Base-by-base conservation (phyloP, 495 filamentous ascomycete genomes). In the Hypoxylon perforatum region DNA sequence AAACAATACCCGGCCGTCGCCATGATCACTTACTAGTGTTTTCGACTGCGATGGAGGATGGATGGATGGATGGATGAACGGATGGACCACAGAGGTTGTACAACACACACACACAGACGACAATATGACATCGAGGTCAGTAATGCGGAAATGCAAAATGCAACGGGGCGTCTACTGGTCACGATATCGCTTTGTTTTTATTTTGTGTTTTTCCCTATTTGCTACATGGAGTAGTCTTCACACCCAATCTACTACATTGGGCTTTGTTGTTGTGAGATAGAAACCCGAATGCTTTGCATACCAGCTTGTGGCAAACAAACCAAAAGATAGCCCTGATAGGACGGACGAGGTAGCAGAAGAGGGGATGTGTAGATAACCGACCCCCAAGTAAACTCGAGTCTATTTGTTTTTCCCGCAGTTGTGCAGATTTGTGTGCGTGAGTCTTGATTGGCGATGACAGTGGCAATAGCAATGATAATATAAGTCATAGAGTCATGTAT, bases 1-100 rank as follows among this genome's bases (percentile, higher is more conserved):
- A 35, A 59, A 59, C 58, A 64, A 69, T 69, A 69, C 66, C 66
- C 66, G 66, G 66, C 66, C 53, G 19, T 64, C 21, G 59, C 61
- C 61, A 69, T 53, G 56, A 60, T 63, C 49, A 57, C 56, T 61
- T n/a, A 60, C 19, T 55, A 54, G 42, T 56, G 39, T 42, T 47
- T 63, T 61, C 36, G 46, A 36, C 21, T 30, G 44, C 45, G 23
- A 60, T 23, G 63, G 44, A 55, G 45, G 23, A 60, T 23, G 63
- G 44, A 55, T 22, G 42, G 10, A 54, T 42, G 51, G 53, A 57
- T 14, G 54, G 48, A 68, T 54, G 57, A 45, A 61, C 39, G 42
- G 28, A 41, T 25, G 30, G 38, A 33, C 36, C 38, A 4, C 12
- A 63, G 21, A 28, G 38, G 59, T 57, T 63, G 65, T 68, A 68